These are phyloP conservation scores for Nemophila menziesii DNA, from an alignment of 257 asterid genomes.

Conservation along the genomic window DNA sequence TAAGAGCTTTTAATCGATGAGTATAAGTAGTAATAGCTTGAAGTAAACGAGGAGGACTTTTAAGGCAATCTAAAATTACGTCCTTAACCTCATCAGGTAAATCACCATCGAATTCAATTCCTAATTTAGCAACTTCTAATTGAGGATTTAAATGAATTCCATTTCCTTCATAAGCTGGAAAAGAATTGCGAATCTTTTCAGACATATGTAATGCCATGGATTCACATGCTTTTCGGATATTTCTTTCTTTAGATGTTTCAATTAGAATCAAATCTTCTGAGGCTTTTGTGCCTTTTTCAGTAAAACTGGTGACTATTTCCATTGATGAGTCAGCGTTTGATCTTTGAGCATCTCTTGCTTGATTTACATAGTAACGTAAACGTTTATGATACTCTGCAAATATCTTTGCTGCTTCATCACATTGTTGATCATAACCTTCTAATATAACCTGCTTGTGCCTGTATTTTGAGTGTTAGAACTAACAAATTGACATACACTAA, in stretches of 20 bases:
- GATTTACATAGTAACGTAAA: slow-evolving; percentile 56
- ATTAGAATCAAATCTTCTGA: slow-evolving; percentile 69
- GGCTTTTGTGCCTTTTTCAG: slow-evolving; percentile 44
- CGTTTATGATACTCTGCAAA: slow-evolving; percentile 95
- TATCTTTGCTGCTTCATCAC: slow-evolving; percentile 96
- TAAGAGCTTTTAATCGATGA: slow-evolving; percentile 53
- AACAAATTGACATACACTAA: not conserved
- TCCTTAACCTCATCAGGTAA: slow-evolving; percentile 59
- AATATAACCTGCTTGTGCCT: slow-evolving; percentile 96
- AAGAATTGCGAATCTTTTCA: slow-evolving; percentile 61
- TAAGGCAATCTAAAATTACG: slow-evolving; percentile 55
- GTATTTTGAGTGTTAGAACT: slow-evolving; percentile 15
- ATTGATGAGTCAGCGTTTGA: slow-evolving; percentile 39
- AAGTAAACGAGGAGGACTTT: slow-evolving; percentile 78
- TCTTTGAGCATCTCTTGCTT: slow-evolving; percentile 75
- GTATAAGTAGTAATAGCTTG: slow-evolving; percentile 74
- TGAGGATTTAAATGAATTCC: slow-evolving; percentile 73
- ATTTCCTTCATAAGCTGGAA: slow-evolving; percentile 93
- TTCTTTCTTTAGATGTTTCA: slow-evolving; percentile 79
- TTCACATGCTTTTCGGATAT: slow-evolving; percentile 82
- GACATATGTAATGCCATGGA: slow-evolving; percentile 58
- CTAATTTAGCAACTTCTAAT: slow-evolving; percentile 62
- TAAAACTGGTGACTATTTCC: slow-evolving; percentile 70
- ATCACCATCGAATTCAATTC: slow-evolving; percentile 63
- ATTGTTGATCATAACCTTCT: slow-evolving; percentile 90